Percentiles rank a stretch among this genome's conserved stretches.
Evolutionary conservation across 805 yeast species (phyloP).

Genomic region (Jamesozyma piceae): DNA sequence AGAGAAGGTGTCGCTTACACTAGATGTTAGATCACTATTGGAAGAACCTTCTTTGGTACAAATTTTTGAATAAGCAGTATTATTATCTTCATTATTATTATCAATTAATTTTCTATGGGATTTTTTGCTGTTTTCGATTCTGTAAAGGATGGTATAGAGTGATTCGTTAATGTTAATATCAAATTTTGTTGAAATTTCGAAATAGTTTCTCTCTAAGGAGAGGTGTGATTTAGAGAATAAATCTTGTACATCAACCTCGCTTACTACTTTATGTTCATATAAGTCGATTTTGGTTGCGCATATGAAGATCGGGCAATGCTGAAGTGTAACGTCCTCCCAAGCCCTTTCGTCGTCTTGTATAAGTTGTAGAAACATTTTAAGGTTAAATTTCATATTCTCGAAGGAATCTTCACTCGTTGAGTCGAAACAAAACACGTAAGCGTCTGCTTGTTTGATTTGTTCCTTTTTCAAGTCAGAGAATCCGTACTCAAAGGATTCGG

Average conservation of each 20-base stretch:
- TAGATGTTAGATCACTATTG: background rate
- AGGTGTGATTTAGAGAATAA: conserved; percentile 9
- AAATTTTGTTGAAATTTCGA: conserved; percentile 15
- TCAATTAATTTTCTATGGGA: background rate
- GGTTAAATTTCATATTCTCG: background rate
- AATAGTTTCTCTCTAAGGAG: conserved; percentile 6
- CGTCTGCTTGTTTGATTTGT: conserved; percentile 22
- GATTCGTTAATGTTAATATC: conserved; percentile 8
- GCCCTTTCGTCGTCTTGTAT: conserved; percentile 10
- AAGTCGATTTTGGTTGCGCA: conserved; percentile 14
- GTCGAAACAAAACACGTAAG: conserved; percentile 19
- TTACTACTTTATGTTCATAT: conserved; percentile 4
- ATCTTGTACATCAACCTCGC: conserved; percentile 5
- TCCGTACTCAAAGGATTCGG: conserved; percentile 9
- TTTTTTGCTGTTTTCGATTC: background rate
- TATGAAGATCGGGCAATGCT: conserved; percentile 12
- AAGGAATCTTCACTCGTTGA: conserved; percentile 11
- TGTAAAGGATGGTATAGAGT: conserved; percentile 5
- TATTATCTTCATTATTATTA: no score
- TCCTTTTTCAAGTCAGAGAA: conserved; percentile 10
- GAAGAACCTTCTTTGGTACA: background rate
- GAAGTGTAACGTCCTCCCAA: conserved; percentile 1
- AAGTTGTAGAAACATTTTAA: background rate
- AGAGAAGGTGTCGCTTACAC: background rate
- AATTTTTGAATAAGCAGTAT: background rate